These are phyloP conservation scores for Xenosphaeropsis pyriputrescens DNA, from an alignment of 2,329 filamentous ascomycete genomes.

Conservation along the genomic window DNA sequence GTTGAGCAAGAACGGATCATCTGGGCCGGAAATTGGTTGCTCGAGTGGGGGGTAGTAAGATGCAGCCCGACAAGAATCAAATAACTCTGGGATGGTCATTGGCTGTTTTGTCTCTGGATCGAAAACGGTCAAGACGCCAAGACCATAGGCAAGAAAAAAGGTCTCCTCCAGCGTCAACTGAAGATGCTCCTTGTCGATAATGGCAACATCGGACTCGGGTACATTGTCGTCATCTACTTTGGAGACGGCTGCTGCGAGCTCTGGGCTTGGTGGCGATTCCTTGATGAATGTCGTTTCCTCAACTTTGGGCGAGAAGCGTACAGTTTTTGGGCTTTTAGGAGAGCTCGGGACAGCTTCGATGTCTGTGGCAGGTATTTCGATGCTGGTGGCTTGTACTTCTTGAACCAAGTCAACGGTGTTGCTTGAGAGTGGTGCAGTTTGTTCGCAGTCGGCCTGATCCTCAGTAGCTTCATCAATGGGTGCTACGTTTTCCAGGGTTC, in stretches of 20 bases:
- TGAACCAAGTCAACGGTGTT: no score
- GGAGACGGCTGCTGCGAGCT: constrained; percentile 3
- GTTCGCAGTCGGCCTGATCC: no score
- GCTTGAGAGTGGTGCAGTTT: no score
- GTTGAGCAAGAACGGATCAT: constrained; percentile 73
- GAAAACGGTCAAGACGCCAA: constrained; percentile 57
- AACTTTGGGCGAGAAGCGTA: constrained; percentile 55
- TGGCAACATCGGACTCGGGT: constrained; percentile 11
- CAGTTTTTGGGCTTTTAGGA: constrained; percentile 42
- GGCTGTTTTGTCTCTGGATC: constrained; percentile 28
- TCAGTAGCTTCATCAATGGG: no score
- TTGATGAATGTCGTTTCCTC: constrained; percentile 48
- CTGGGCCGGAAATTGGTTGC: constrained; percentile 39
- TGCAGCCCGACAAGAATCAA: constrained; percentile 51
- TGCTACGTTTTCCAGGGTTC: no score
- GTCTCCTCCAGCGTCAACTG: constrained; percentile 83
- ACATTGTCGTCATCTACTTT: constrained; percentile 9
- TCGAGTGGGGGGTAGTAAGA: constrained; percentile 50
- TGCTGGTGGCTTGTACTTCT: constrained; percentile 2
- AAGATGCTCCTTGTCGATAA: constrained; percentile 63
- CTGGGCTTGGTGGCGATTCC: constrained; percentile 22
- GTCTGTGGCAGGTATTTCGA: constrained; percentile 3
- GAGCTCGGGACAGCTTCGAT: neutral
- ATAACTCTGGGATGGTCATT: constrained; percentile 39
- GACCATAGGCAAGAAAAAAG: constrained; percentile 73